Evolutionary conservation across 129 eudicot species (phyloP).

Genomic region (Logfia minima): DNA sequence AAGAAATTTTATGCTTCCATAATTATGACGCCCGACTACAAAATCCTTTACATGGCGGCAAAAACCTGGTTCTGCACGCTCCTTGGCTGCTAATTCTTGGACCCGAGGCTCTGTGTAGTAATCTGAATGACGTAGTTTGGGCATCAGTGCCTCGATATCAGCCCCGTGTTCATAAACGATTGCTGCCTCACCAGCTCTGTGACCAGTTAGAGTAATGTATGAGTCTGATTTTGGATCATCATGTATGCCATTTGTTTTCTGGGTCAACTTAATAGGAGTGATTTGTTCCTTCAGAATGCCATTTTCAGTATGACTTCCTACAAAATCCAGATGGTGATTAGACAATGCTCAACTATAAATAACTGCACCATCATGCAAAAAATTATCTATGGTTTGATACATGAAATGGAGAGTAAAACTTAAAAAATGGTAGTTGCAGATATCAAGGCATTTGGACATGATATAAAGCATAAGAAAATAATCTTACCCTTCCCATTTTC

Average conservation of each 20-base stretch:
- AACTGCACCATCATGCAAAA: not conserved
- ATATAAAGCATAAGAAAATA: not conserved
- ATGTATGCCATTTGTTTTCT: constrained; percentile 50
- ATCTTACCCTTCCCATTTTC: constrained; percentile 54
- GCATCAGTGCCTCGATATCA: constrained; percentile 91
- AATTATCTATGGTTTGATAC: no score
- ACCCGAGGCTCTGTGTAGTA: constrained; percentile 89
- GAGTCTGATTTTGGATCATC: constrained; percentile 68
- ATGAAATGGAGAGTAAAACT: not conserved
- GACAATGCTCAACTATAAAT: not conserved
- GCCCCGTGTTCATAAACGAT: constrained; percentile 97
- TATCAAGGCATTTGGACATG: not conserved
- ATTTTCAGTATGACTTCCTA: constrained; percentile 17
- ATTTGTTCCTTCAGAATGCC: constrained; percentile 39
- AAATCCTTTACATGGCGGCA: constrained; percentile 79
- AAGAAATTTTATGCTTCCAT: constrained; percentile 78
- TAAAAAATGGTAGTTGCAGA: not conserved
- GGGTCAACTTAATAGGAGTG: constrained; percentile 30
- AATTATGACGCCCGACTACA: constrained; percentile 78
- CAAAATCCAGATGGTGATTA: not conserved
- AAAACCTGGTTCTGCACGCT: constrained; percentile 84
- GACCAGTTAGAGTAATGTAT: constrained; percentile 72
- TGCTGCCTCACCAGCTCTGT: constrained; percentile 98
- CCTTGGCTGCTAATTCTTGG: constrained; percentile 95
- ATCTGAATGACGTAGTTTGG: constrained; percentile 92